phyloP scores from a whole-genome alignment of 257 asterid genomes.

The Jasminum sambac region DNA sequence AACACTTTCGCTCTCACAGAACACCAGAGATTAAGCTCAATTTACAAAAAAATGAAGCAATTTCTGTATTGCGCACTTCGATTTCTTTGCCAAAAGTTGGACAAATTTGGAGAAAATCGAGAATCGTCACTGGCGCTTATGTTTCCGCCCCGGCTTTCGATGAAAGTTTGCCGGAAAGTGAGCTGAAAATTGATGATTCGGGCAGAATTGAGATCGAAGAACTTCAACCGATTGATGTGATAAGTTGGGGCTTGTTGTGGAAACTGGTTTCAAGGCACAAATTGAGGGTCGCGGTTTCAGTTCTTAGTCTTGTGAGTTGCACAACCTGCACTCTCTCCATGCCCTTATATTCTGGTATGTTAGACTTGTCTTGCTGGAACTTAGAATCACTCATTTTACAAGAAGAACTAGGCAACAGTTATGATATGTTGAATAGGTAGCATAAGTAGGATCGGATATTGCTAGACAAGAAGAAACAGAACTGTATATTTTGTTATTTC shows the following conservation, averaged over 20 bases:
- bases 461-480: too few species aligned
- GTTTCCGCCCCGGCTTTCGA: slow-evolving; percentile 84
- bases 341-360: slow-evolving; percentile 75
- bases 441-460: background rate
- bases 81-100: slow-evolving; percentile 26
- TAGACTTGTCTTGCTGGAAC: background rate
- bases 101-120: slow-evolving; percentile 26
- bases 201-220: slow-evolving; percentile 26
- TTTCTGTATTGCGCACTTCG: slow-evolving; percentile 26
- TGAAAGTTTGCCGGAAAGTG: slow-evolving; percentile 53
- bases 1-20: slow-evolving; percentile 15
- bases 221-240: slow-evolving; percentile 51
- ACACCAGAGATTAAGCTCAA: slow-evolving; percentile 28
- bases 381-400: slow-evolving; percentile 2
- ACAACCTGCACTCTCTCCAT: slow-evolving; percentile 73
- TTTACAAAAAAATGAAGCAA: slow-evolving; percentile 3
- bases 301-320: slow-evolving; percentile 63
- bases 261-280: slow-evolving; percentile 64
- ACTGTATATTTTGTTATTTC: too few species aligned
- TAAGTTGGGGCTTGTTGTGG: slow-evolving; percentile 88
- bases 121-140: slow-evolving; percentile 46
- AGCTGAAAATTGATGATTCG: slow-evolving; percentile 55
- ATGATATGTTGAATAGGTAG: background rate
- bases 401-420: background rate
- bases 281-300: slow-evolving; percentile 59